Percentiles rank a stretch among this genome's conserved stretches.
Conservation (phyloP, 805 yeast species). For the Kazachstania psychrophila region DNA sequence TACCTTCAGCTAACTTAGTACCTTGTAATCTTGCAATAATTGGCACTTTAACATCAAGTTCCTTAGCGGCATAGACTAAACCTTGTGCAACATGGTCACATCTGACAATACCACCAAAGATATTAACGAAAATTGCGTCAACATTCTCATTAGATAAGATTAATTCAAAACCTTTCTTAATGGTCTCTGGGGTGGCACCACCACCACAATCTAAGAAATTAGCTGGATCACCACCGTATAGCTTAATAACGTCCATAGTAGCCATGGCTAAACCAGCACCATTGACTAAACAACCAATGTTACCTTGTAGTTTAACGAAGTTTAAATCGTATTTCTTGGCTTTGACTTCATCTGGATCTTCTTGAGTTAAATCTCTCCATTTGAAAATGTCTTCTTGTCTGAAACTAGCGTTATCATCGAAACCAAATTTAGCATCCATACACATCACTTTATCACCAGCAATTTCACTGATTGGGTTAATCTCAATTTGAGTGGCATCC, state of each 20-base stretch:
- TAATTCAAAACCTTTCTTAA: conserved; percentile 91
- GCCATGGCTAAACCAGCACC: conserved; percentile 99
- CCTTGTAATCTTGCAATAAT: conserved; percentile 98
- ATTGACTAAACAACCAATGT: conserved; percentile 96
- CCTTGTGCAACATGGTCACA: conserved; percentile 99
- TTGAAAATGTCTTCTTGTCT: conserved; percentile 81
- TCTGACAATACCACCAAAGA: conserved; percentile 99
- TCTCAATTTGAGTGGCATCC: conserved; percentile 97
- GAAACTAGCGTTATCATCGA: conserved; percentile 93
- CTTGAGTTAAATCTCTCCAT: conserved; percentile 97
- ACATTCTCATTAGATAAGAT: conserved; percentile 84
- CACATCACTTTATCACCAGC: conserved; percentile 51
- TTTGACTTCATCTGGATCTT: conserved; percentile 92
- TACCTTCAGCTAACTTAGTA: conserved; percentile 87
- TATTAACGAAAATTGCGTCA: conserved; percentile 93
- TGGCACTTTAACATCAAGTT: conserved; percentile 83
- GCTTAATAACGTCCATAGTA: conserved; percentile 97
- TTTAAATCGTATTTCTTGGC: conserved; percentile 86
- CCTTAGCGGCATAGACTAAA: conserved; percentile 87
- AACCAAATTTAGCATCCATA: conserved; percentile 98
- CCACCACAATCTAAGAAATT: conserved; percentile 99
- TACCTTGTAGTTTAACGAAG: conserved; percentile 96
- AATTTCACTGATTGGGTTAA: conserved; percentile 94
- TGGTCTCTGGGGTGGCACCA: conserved; percentile 98
- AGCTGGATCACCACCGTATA: conserved; percentile 98